Percentiles rank a stretch among this genome's conserved stretches.
Evolutionary conservation across 2,329 filamentous ascomycete genomes (phyloP).

Genomic region (Diaporthe sp.): DNA sequence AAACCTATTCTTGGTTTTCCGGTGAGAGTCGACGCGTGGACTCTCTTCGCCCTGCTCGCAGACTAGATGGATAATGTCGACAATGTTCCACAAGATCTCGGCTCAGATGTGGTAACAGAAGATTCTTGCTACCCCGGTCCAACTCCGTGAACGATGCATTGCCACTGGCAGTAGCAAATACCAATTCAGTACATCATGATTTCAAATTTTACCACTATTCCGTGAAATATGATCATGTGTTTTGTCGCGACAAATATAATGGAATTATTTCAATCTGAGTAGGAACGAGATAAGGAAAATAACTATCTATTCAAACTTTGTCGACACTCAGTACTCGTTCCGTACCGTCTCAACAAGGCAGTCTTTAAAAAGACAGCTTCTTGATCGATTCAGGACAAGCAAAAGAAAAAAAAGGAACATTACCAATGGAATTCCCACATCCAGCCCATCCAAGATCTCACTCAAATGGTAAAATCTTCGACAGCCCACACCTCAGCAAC

Average conservation of each 20-base stretch:
- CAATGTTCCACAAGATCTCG: too few species aligned
- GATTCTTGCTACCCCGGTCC: too few species aligned
- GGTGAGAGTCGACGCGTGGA: too few species aligned
- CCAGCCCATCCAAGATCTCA: background rate
- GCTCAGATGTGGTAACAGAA: too few species aligned
- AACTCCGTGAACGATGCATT: too few species aligned
- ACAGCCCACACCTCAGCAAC: background rate
- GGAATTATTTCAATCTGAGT: background rate
- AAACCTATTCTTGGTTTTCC: too few species aligned
- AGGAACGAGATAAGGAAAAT: background rate
- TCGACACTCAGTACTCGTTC: background rate
- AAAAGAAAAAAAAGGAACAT: background rate
- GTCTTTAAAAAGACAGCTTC: constrained; percentile 1
- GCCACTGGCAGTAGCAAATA: too few species aligned
- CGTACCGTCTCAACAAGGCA: background rate
- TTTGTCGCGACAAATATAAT: background rate
- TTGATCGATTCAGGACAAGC: background rate
- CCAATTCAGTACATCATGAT: too few species aligned
- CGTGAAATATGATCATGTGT: background rate
- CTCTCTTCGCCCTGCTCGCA: too few species aligned
- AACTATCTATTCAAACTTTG: background rate
- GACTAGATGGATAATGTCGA: too few species aligned
- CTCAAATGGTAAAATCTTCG: background rate
- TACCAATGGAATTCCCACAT: background rate
- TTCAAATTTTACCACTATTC: too few species aligned